Percentiles rank a stretch among this genome's conserved stretches.
phyloP scores from a whole-genome alignment of 2,329 filamentous ascomycete species.

The Aspergillus sp. region DNA sequence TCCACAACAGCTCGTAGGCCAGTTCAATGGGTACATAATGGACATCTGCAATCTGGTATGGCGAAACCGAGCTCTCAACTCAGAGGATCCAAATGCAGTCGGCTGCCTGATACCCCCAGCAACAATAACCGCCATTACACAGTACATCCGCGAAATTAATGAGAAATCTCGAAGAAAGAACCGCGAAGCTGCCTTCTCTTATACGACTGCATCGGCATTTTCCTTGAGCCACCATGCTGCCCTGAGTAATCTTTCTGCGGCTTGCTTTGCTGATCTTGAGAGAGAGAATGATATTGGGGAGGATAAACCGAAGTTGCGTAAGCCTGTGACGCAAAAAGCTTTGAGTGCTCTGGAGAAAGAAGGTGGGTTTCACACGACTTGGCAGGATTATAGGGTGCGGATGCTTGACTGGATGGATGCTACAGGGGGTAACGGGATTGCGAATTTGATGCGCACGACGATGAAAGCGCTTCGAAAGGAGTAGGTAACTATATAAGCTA shows the following conservation, averaged over 20 bases:
- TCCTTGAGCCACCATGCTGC: slow-evolving; percentile 49
- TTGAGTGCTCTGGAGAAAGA: slow-evolving; percentile 62
- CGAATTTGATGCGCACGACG: slow-evolving; percentile 73
- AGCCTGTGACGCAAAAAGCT: slow-evolving; percentile 67
- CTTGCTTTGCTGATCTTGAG: slow-evolving; percentile 50
- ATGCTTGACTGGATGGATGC: slow-evolving; percentile 68
- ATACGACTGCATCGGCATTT: slow-evolving; percentile 43
- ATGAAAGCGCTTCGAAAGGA: slow-evolving; percentile 70
- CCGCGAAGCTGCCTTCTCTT: slow-evolving; percentile 30
- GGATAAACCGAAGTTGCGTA: slow-evolving; percentile 27
- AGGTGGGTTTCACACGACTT: slow-evolving; percentile 66
- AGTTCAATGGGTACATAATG: slow-evolving; percentile 83
- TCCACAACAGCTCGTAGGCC: slow-evolving; percentile 60
- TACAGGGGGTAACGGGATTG: slow-evolving; percentile 65
- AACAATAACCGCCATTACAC: slow-evolving; percentile 45
- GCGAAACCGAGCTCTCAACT: slow-evolving; percentile 70
- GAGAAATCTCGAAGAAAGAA: slow-evolving; percentile 32
- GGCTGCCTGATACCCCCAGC: slow-evolving; percentile 53
- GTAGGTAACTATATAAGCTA: slow-evolving; percentile 10
- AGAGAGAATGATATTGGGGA: slow-evolving; percentile 38
- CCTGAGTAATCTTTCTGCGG: slow-evolving; percentile 47
- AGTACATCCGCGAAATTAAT: slow-evolving; percentile 43
- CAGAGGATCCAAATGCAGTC: slow-evolving; percentile 59
- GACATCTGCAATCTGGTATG: slow-evolving; percentile 83
- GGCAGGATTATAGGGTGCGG: slow-evolving; percentile 73